Conservation (phyloP, 352 stramenopile species). For the Phytophthora tentaculata region DNA sequence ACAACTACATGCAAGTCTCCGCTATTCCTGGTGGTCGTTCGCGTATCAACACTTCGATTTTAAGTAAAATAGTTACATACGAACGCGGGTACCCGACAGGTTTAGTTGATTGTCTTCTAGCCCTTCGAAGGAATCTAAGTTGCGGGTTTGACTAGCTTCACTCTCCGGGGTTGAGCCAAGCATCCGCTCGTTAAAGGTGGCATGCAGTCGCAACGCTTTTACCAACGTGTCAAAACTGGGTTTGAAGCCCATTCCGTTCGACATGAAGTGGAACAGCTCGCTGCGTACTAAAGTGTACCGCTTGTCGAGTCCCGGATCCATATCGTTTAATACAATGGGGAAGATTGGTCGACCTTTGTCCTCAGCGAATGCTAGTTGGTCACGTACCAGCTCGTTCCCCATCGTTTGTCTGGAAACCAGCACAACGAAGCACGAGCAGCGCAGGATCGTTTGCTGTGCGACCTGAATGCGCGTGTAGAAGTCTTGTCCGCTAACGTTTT, state of each 20-base stretch:
- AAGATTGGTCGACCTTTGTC: constrained; percentile 81
- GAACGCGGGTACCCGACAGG: constrained; percentile 5
- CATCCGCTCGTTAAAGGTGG: background rate
- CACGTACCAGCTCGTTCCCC: constrained; percentile 63
- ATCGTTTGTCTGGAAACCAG: constrained; percentile 69
- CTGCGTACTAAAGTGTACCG: constrained; percentile 72
- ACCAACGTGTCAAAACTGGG: constrained; percentile 43
- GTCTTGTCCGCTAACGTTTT: constrained; percentile 15
- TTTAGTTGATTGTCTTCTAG: constrained; percentile 23
- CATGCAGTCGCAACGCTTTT: constrained; percentile 1
- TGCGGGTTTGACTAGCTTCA: constrained; percentile 14
- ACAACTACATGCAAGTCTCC: background rate
- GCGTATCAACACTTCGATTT: background rate
- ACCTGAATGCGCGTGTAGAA: constrained; percentile 28
- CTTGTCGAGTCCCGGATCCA: constrained; percentile 70
- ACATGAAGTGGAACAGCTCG: constrained; percentile 79
- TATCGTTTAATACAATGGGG: constrained; percentile 71
- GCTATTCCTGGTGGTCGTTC: constrained; percentile 21
- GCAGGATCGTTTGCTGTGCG: constrained; percentile 63
- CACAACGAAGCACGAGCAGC: constrained; percentile 72
- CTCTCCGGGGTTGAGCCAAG: constrained; percentile 12
- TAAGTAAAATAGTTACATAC: constrained; percentile 8
- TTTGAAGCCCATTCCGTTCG: constrained; percentile 53
- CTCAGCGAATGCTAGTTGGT: constrained; percentile 80
- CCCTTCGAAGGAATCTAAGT: constrained; percentile 24